Conservation (phyloP, 2,329 filamentous ascomycete species). For the Penicillium psychrosexuale region DNA sequence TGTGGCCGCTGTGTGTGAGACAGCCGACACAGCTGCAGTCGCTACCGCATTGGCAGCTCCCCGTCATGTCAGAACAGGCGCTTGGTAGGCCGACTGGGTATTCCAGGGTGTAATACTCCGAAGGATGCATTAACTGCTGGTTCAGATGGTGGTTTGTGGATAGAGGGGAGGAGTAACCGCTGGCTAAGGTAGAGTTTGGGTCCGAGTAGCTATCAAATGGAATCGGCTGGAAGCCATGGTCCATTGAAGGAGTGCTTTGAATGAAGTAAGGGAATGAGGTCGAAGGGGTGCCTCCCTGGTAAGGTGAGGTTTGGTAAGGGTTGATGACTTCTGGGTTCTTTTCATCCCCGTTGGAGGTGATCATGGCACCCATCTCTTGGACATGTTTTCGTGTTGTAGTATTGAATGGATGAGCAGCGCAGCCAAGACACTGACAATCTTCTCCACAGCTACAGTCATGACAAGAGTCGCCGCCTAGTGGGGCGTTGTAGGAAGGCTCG, state of each 20-base stretch:
- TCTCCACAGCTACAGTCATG: constrained; percentile 46
- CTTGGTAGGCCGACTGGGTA: constrained; percentile 39
- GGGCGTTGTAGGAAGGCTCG: constrained; percentile 10
- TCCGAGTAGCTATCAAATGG: constrained; percentile 23
- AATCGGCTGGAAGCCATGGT: constrained; percentile 14
- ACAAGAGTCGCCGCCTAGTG: constrained; percentile 19
- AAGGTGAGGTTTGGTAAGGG: constrained; percentile 22
- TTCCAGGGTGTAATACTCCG: constrained; percentile 43
- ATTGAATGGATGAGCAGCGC: constrained; percentile 48
- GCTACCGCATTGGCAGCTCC: constrained; percentile 52
- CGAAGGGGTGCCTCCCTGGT: constrained; percentile 15
- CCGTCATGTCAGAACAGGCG: constrained; percentile 48
- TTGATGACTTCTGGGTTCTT: constrained; percentile 19
- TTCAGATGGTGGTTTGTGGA: constrained; percentile 21
- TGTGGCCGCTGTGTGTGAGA: constrained; percentile 51
- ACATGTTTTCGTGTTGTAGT: constrained; percentile 45
- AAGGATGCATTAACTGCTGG: constrained; percentile 40
- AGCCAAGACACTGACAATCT: constrained; percentile 47
- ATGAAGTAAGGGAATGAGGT: constrained; percentile 19
- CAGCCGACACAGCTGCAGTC: constrained; percentile 54
- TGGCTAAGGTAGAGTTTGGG: constrained; percentile 19
- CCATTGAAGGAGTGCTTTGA: constrained; percentile 13
- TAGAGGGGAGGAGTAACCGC: constrained; percentile 27
- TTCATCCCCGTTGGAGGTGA: constrained; percentile 35
- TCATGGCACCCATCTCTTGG: constrained; percentile 46